phyloP scores from a whole-genome alignment of 2,329 filamentous ascomycete genomes.

The Cladosporium sp. region DNA sequence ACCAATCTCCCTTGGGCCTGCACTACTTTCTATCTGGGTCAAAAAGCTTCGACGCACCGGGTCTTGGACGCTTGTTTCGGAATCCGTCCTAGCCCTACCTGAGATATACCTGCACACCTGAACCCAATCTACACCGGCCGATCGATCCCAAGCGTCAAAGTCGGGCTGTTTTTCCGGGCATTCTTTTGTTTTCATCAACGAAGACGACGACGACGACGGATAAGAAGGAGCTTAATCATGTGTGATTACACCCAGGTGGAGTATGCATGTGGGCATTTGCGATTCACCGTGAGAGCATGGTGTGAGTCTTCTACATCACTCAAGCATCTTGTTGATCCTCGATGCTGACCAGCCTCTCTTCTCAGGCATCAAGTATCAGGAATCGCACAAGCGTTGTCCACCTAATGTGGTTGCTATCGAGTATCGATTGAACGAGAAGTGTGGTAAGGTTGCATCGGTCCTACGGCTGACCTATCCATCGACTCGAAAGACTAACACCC shows the following conservation, averaged over 20 bases:
- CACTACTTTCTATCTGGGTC: conserved; percentile 1
- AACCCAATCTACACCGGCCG: neutral
- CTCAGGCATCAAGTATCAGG: conserved; percentile 42
- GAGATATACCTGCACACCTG: conserved; percentile 1
- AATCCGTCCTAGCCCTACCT: conserved; percentile 2
- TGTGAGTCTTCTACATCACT: conserved; percentile 31
- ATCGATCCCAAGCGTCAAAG: conserved; percentile 12
- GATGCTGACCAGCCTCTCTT: neutral
- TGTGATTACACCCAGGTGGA: conserved; percentile 59
- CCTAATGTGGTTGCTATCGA: conserved; percentile 53
- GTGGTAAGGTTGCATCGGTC: conserved; percentile 32
- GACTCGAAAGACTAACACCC: neutral
- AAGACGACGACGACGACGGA: neutral
- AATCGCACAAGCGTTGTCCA: conserved; percentile 53
- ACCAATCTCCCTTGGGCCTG: conserved; percentile 7
- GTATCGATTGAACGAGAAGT: conserved; percentile 46
- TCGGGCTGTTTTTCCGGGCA: neutral
- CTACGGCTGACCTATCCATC: neutral
- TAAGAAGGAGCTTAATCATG: conserved; percentile 35
- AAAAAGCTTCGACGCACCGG: conserved; percentile 1
- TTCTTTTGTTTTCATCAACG: neutral
- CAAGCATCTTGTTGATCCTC: neutral
- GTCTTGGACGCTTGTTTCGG: conserved; percentile 6
- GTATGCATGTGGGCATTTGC: conserved; percentile 52
- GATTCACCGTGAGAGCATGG: conserved; percentile 55